Base-by-base conservation (phyloP, 306 rosid species). In the Macrotyloma uniflorum region DNA sequence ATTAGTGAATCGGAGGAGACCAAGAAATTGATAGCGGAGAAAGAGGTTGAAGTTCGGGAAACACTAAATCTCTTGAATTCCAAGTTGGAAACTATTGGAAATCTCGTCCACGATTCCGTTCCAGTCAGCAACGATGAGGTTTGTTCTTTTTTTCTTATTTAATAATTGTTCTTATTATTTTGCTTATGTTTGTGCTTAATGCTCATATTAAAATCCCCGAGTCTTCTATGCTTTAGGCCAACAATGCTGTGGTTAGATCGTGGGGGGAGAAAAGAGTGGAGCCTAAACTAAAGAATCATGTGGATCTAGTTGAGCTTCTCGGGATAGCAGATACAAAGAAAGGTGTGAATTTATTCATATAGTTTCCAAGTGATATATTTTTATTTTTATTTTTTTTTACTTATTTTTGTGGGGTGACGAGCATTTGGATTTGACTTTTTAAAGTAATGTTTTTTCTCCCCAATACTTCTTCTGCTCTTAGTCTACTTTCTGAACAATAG, bases 41-140 rank as follows among this genome's bases (percentile, higher is more conserved):
- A 93, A 83, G 97, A 92, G n/a, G 84, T 67, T 70, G 98, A 95
- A 84, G 96, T 87, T 59, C 64, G 61, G 67, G 99, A 95, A 23
- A 86, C 89, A 49, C 62, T 67, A 0, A 70, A 70, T 5, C 83
- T 66, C 51, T 66, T 95, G 86, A 88, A 92, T 83, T 70, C 87
- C 7, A 91, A 83, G 77, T 83, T 91, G 90, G 96, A 92, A 82
- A 70, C 78, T 5, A 84, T 92, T 70, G 98, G 97, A 87, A 95
- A 95, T 84, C 98, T 95, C 18, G 89, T 95, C 42, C 99, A 92
- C 55, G 99, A 93, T 81, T 87, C 97, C 0, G 98, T 95, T 82
- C 97, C 97, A 6, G 20, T 92, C 45, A 88, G 88, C 53, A 7
- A 87, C 47, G 96, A 92, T 45, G 99, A 95, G 99, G 98, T 94